These are phyloP conservation scores for Eucalyptus brandiana DNA, from an alignment of 345 rosid species.

Conservation along the genomic window DNA sequence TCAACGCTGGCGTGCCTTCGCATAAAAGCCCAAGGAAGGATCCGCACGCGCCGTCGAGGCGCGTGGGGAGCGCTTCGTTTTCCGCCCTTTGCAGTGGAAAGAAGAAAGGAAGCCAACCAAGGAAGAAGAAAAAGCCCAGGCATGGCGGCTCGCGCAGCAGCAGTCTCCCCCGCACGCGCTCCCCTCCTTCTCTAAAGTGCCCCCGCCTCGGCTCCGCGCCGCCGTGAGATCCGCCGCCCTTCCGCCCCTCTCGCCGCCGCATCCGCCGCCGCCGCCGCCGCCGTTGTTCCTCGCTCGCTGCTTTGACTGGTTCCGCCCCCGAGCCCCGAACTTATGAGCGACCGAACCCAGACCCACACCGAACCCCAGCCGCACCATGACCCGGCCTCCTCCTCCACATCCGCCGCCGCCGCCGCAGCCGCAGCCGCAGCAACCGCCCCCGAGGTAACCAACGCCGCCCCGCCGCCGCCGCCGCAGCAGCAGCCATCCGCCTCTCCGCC, in stretches of 20 bases:
- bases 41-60: not conserved
- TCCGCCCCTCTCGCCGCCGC: not conserved
- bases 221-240: not conserved
- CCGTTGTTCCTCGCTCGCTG: not conserved
- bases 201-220: not conserved
- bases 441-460: not conserved
- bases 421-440: not conserved
- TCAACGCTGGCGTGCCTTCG: not conserved
- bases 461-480: constrained; percentile 1
- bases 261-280: not conserved
- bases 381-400: constrained; percentile 13
- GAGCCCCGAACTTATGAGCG: constrained; percentile 41
- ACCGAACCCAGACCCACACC: constrained; percentile 24
- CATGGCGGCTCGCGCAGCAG: not conserved
- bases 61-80: not conserved
- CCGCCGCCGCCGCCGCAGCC: not conserved
- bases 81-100: not conserved
- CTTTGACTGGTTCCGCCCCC: not conserved
- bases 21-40: not conserved
- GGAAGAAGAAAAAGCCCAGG: not conserved
- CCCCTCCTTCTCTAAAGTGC: not conserved
- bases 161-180: not conserved
- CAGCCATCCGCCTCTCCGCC: constrained; percentile 34
- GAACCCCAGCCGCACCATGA: constrained; percentile 19
- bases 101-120: not conserved